Evolutionary conservation across 176 grass and related monocot species (phyloP).

Genomic region (Bothriochloa decipiens): DNA sequence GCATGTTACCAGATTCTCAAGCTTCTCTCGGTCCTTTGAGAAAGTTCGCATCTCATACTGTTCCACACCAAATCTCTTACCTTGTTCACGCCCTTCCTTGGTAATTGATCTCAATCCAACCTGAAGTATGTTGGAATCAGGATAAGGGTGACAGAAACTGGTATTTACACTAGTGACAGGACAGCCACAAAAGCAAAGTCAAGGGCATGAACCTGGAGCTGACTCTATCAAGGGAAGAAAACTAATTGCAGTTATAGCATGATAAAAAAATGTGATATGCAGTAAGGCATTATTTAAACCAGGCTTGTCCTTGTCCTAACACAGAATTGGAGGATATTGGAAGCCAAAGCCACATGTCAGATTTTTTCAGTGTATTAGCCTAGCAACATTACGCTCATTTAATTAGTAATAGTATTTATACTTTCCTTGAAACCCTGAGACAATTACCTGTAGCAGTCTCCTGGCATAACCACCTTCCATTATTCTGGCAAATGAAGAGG

Average conservation of each 20-base stretch:
- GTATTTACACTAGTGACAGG: background rate
- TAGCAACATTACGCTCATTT: background rate
- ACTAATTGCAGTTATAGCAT: background rate
- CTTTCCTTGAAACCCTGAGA: background rate
- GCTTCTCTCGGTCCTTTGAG: conserved; percentile 69
- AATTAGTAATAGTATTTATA: background rate
- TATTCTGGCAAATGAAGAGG: conserved; percentile 97
- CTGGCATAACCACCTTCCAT: conserved; percentile 99
- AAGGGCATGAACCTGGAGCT: background rate
- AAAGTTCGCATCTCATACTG: conserved; percentile 98
- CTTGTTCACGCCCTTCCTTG: conserved; percentile 94
- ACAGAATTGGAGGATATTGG: background rate
- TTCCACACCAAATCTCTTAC: conserved; percentile 91
- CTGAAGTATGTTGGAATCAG: conserved; percentile 47
- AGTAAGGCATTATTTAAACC: background rate
- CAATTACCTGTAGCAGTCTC: conserved; percentile 79
- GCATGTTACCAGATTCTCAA: conserved; percentile 77
- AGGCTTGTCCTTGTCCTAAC: background rate
- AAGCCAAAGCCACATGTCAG: background rate
- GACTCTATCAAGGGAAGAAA: background rate
- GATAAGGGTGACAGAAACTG: background rate
- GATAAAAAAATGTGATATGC: background rate
- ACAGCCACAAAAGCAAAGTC: background rate
- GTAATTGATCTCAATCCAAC: conserved; percentile 92
- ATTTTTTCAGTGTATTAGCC: background rate